Conservation (phyloP, 1,284 basidiomycete genomes). For the Ganoderma sinense region DNA sequence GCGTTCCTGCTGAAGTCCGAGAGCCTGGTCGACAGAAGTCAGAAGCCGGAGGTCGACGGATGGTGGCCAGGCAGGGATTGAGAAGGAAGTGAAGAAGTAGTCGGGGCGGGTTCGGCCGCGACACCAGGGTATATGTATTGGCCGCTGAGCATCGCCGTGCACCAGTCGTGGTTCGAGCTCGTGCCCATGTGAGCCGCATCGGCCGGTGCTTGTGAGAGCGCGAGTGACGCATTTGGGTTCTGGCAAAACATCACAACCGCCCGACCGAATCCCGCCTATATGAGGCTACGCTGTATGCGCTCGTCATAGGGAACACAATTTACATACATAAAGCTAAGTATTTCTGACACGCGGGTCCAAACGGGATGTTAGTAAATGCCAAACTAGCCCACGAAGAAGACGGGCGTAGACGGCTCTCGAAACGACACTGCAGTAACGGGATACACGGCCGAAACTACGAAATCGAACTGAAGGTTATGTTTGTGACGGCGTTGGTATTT, state of each 20-base stretch:
- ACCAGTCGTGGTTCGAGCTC: conserved; percentile 6
- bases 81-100: neutral
- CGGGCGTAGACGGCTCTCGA: neutral
- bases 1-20: conserved; percentile 1
- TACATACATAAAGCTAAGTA: too few relatives aligned
- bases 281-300: neutral
- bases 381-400: too few relatives aligned
- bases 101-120: neutral
- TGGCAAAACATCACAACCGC: conserved; percentile 14
- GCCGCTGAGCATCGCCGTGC: conserved; percentile 2
- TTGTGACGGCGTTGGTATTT: neutral
- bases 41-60: neutral
- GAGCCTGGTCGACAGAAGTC: neutral
- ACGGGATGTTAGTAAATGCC: neutral
- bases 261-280: conserved; percentile 6
- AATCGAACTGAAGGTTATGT: neutral
- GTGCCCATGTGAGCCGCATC: conserved; percentile 4
- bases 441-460: too few relatives aligned
- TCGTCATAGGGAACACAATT: neutral
- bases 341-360: neutral
- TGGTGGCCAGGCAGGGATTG: neutral
- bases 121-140: conserved; percentile 6
- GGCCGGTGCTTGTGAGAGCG: conserved; percentile 23
- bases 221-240: conserved; percentile 20
- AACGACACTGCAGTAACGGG: neutral